Evolutionary conservation across 2,329 filamentous ascomycete species (phyloP), one percentile per base, ranked within the genome.

Genomic region (Hypoxylon sp.): DNA sequence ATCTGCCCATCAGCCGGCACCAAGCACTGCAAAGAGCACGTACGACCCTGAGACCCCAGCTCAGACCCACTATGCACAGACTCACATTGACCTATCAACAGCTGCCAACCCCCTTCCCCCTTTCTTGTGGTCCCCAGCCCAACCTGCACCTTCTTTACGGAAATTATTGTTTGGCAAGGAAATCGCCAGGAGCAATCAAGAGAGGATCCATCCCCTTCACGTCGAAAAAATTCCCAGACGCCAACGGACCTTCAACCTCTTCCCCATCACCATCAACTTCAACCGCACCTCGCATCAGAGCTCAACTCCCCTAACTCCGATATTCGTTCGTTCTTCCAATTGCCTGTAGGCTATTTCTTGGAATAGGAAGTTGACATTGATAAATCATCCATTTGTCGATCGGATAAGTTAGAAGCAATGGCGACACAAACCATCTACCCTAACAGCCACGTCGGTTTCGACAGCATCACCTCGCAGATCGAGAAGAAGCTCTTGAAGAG

Each of bases 401-500:
- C 73, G 73, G 78, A 64, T 64, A 57, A 67, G 8, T 59, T 58
- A 60, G 64, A 79, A 85, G 80, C 84, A 81, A 91, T 92, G 89
- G 89, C 91, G 78, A 81, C 90, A 79, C 85, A 89, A 78, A 90
- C 90, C 79, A 89, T 92, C 81, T 96, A 93, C 84, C 96, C 96
- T 80, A 91, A 96, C 83, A 97, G 92, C 91, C 96, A 98, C 88
- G 96, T 99, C 83, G 96, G 96, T 90, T 99, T 99, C 87, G 96
- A 99, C 88, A 98, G 94, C 87, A 99, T 99, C 88, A 99, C 96
- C 77, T 94, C 92, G 76, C 96, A 99, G 88, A 99, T 99, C 78
- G 96, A 99, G 91, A 92, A 93, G 86, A 99, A 99, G 92, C 92
- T 98, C 81, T 84, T 99, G 86, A 99, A 99, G 90, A 94, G 96